Evolutionary conservation across 2,329 filamentous ascomycete genomes (phyloP), one percentile per base, ranked within the genome.

Genomic region (Penicillium concentricum): DNA sequence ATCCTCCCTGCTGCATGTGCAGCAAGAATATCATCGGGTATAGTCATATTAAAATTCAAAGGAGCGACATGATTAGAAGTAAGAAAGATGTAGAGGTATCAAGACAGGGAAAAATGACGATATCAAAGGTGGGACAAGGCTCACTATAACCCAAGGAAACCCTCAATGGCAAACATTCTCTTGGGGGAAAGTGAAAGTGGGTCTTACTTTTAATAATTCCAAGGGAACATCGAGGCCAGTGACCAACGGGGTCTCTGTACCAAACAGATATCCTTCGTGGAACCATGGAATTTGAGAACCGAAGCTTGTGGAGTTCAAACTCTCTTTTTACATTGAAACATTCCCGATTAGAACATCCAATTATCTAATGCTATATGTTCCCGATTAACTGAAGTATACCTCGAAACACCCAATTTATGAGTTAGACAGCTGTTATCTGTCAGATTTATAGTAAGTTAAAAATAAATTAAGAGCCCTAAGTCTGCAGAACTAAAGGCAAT

Each of bases 1-100:
- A 72, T 67, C 44, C 59, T 66, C 39, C 69, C 68, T 51, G 66
- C 60, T 42, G 65, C 66, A 43, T 63, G 28, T 20, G 69, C 69
- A 51, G 63, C 61, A 42, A 63, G 63, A 24, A 71, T 71, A 50
- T 71, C 68, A 18, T 60, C 52, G 9, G 69, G 67, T 13, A 69
- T 64, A 28, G 57, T 54, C 66, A 69, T 69, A 22, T 35, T 28
- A 45, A 12, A 28, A 48, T 62, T 53, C 58, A 59, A 22, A 35
- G n/a, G n/a, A n/a, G n/a, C n/a, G n/a, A 1, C 51, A 58, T 63
- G 12, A 48, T 47, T 15, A 46, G n/a, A 43, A 12, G 16, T 22
- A 35, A 18, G 12, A 20, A 22, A n/a, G 13, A 30, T 32, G 4
- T 39, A 16, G 18, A 6, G 8, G 10, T 16, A 20, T 38, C 15